Percentiles rank a stretch among this genome's conserved stretches.
These are phyloP conservation scores for Bruguiera parviflora DNA, from an alignment of 345 rosid genomes.

Conservation along the genomic window DNA sequence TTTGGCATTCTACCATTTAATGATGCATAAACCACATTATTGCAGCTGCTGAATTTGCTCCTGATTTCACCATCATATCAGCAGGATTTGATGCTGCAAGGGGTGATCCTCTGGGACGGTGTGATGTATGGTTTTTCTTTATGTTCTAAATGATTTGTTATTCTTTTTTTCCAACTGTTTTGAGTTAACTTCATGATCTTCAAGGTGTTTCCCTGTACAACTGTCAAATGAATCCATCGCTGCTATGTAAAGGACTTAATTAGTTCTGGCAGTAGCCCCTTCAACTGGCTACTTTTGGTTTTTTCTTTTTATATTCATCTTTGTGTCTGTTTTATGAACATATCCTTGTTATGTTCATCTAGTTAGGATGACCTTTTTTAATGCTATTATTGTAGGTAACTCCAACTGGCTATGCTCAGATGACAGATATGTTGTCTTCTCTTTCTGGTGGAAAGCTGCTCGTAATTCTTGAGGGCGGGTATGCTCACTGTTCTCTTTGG, in stretches of 20 bases:
- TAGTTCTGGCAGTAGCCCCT: slow-evolving; percentile 1
- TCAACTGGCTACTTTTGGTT: background rate
- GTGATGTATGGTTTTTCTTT: slow-evolving; percentile 64
- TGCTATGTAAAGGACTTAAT: background rate
- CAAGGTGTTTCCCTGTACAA: background rate
- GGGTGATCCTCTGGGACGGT: slow-evolving; percentile 96
- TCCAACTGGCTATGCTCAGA: slow-evolving; percentile 81
- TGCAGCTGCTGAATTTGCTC: slow-evolving; percentile 85
- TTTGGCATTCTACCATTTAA: slow-evolving; percentile 5
- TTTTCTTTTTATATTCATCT: background rate
- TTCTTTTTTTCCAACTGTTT: background rate
- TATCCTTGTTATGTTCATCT: background rate
- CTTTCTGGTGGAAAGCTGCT: slow-evolving; percentile 80
- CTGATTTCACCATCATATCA: slow-evolving; percentile 91
- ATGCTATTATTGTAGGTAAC: slow-evolving; percentile 50
- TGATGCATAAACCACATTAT: slow-evolving; percentile 13
- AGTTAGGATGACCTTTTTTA: background rate
- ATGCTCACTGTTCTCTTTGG: slow-evolving; percentile 19
- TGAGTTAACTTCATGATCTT: slow-evolving; percentile 4
- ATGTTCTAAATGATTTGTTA: background rate
- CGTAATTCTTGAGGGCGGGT: slow-evolving; percentile 98
- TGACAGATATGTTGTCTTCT: slow-evolving; percentile 70
- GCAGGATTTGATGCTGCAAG: slow-evolving; percentile 99
- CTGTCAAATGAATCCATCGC: background rate
- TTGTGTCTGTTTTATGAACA: background rate